A percentile compares a stretch with the other conserved stretches of the same genome.
Evolutionary conservation across 148 eudicot genomes (phyloP).

Genomic region (Rhododendron kiyosumense): DNA sequence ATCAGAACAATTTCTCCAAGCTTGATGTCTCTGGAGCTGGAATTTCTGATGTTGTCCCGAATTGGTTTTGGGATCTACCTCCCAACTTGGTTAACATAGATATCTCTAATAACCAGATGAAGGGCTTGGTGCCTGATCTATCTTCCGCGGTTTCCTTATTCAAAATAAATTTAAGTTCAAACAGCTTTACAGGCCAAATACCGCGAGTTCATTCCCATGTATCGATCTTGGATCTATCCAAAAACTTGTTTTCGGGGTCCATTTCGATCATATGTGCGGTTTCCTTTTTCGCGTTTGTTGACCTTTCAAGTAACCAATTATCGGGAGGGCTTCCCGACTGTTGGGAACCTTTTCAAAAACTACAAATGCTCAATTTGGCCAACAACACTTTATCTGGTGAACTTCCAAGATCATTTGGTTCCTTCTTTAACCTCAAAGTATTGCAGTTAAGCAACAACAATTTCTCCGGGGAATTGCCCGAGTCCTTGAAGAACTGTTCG

Average conservation of each 20-base stretch:
- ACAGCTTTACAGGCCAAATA: slow-evolving; percentile 6
- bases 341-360: not conserved
- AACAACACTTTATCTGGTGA: slow-evolving; percentile 7
- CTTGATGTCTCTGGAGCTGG: slow-evolving; percentile 2
- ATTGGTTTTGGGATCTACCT: not conserved
- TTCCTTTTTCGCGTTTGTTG: not conserved
- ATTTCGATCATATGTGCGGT: not conserved
- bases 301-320: slow-evolving; percentile 3
- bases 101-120: slow-evolving; percentile 11
- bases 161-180: slow-evolving; percentile 11
- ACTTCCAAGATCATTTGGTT: slow-evolving; percentile 8
- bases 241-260: not conserved
- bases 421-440: not conserved
- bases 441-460: not conserved
- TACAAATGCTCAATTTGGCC: not conserved
- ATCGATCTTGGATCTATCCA: not conserved
- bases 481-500: not conserved
- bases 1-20: not conserved
- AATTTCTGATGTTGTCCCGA: not conserved
- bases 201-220: slow-evolving; percentile 1
- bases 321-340: slow-evolving; percentile 10
- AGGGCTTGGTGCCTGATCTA: slow-evolving; percentile 3
- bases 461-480: slow-evolving; percentile 2
- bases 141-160: not conserved
- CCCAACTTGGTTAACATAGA: not conserved